Evolutionary conservation across 2,329 filamentous ascomycete species (phyloP).

Genomic region (Bipolaris oryzae): DNA sequence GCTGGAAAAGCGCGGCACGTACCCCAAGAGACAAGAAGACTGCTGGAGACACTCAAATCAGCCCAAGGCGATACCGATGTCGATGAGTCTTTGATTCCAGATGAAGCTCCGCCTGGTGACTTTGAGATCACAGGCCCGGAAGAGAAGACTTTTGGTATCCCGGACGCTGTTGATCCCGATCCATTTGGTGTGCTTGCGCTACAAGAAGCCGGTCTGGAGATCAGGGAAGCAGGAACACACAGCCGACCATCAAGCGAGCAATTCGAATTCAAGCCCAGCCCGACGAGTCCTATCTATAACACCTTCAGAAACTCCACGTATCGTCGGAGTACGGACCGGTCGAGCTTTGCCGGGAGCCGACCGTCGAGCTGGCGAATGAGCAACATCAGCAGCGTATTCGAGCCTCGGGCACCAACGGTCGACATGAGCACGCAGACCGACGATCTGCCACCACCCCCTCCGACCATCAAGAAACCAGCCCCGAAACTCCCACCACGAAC

Average conservation of each 20-base stretch:
- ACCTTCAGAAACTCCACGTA: constrained; percentile 65
- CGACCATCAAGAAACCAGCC: constrained; percentile 27
- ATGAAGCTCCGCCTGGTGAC: constrained; percentile 78
- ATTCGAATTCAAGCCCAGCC: constrained; percentile 80
- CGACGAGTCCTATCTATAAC: constrained; percentile 72
- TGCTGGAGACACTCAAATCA: constrained; percentile 84
- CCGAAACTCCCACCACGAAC: constrained; percentile 34
- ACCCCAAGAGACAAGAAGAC: constrained; percentile 62
- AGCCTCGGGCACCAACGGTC: constrained; percentile 65
- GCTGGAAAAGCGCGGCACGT: constrained; percentile 64
- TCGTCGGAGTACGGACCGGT: constrained; percentile 73
- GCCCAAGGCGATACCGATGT: constrained; percentile 83
- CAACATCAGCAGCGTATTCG: constrained; percentile 66
- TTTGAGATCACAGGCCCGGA: constrained; percentile 59
- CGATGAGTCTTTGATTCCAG: constrained; percentile 70
- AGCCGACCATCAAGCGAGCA: constrained; percentile 75
- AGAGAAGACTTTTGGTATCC: constrained; percentile 74
- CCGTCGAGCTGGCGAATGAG: constrained; percentile 75
- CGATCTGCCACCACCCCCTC: constrained; percentile 28
- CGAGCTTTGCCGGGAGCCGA: constrained; percentile 60
- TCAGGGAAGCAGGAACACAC: constrained; percentile 84
- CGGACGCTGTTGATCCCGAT: constrained; percentile 80
- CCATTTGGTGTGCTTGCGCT: constrained; percentile 89
- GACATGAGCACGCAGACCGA: constrained; percentile 39
- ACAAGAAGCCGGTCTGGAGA: constrained; percentile 88